Evolutionary conservation across 2,329 filamentous ascomycete species (phyloP).

Genomic region (Lasiodiplodia sp.): DNA sequence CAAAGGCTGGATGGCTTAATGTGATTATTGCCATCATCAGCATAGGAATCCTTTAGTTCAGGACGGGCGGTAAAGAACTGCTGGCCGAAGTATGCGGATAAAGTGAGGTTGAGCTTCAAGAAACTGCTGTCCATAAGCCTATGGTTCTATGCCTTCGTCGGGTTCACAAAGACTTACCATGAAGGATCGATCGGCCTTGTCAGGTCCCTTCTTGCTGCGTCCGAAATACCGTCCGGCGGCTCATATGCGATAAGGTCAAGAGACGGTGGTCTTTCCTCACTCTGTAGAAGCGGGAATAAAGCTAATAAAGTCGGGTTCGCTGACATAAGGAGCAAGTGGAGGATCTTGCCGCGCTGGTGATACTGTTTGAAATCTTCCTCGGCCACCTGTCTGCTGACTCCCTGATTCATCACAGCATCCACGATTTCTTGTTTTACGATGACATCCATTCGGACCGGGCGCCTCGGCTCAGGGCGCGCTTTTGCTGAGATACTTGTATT

Average conservation of each 20-base stretch:
- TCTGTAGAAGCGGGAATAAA: not conserved
- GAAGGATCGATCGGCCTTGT: not conserved
- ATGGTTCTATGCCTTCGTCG: not conserved
- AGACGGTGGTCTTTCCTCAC: not conserved
- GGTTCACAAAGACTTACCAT: not conserved
- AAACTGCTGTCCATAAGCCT: not conserved
- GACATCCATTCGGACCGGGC: not conserved
- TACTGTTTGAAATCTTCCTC: not conserved
- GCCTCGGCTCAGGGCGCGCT: not conserved
- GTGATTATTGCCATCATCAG: no score
- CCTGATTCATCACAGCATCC: not conserved
- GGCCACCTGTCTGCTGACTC: not conserved
- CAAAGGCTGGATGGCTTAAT: no score
- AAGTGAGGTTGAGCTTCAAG: not conserved
- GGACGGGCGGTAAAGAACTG: not conserved
- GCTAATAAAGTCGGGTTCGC: not conserved
- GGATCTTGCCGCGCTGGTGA: not conserved
- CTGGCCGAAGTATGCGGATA: not conserved
- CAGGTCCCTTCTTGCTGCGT: not conserved
- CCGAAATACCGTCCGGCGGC: not conserved
- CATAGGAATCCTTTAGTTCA: not conserved
- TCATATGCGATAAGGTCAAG: not conserved
- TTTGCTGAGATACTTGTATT: not conserved
- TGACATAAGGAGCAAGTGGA: not conserved
- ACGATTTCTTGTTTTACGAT: slow-evolving; percentile 2